Base-by-base conservation (phyloP, 1,284 basidiomycete species). In the Erythrobasidium hasegawianum region DNA sequence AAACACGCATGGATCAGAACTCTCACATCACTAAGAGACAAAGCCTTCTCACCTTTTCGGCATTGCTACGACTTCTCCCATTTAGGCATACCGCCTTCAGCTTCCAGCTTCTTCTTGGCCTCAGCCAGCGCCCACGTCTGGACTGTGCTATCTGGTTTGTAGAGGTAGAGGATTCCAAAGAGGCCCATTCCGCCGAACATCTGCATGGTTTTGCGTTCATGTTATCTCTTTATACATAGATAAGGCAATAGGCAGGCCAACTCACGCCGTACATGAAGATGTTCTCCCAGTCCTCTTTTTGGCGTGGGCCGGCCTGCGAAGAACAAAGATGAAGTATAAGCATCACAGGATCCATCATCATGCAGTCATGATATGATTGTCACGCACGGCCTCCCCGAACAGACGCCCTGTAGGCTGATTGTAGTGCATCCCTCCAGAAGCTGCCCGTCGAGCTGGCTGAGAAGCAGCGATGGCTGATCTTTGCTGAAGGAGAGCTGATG, bases 81-180 rank as follows among this genome's bases (percentile, higher is more conserved):
- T 45, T 65, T 65, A 22, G 62, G 62, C 8, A 65, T 14, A 2
- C 62, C 45, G 20, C 62, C 62, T 43, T 65, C 62, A 26, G 24
- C 29, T 16, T 65, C 62, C 14, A 65, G 24, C 56, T 65, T 65
- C 62, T 65, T 65, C 50, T 65, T 65, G 22, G 90, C 90, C 78
- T 94, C 91, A 72, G 86, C 82, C 76, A 92, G 78, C 43, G 91
- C 91, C 90, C 91, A 95, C 0, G 86, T 85, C 79, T 90, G 87
- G 77, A 94, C 87, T 75, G 49, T 93, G 18, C 89, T 94, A 77
- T 97, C 92, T 5, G 95, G 94, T 81, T 96, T 96, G 83, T 94
- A 97, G 79, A 90, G 89, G 53, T 91, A 79, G 74, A 90, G 79
- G 52, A 95, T 83, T 8, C 82, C 80, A 33, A 86, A 89, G 67